A percentile compares a stretch with the other conserved stretches of the same genome.
Conservation (phyloP, 2,329 filamentous ascomycete species). For the Aspergillus brasiliensis region DNA sequence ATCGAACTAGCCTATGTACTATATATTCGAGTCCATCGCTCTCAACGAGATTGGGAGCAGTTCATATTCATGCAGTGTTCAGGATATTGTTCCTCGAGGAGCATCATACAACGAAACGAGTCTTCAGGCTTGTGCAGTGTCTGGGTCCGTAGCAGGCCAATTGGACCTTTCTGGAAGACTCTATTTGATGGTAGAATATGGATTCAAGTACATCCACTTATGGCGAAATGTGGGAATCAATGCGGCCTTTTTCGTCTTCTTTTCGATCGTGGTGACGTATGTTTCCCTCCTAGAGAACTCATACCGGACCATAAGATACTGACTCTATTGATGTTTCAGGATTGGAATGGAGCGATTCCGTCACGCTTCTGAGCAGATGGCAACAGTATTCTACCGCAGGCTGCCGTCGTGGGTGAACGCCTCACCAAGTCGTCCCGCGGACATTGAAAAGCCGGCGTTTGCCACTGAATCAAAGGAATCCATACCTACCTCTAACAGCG, state of each 20-base stretch:
- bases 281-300: neutral
- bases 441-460: no score
- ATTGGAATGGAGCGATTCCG: slow-evolving; percentile 10
- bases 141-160: slow-evolving; percentile 1
- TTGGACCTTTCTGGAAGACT: neutral
- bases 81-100: slow-evolving; percentile 1
- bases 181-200: slow-evolving; percentile 5
- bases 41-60: slow-evolving; percentile 6
- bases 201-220: neutral
- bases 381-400: slow-evolving; percentile 8
- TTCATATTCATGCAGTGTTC: slow-evolving; percentile 1
- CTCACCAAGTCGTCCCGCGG: no score
- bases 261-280: neutral
- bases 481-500: no score
- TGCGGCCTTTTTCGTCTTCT: slow-evolving; percentile 4
- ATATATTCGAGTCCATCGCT: slow-evolving; percentile 6
- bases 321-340: neutral
- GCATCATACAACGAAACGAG: neutral
- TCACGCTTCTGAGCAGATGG: neutral
- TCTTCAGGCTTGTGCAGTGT: slow-evolving; percentile 5
- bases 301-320: no score
- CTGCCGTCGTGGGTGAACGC: neutral
- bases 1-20: slow-evolving; percentile 7
- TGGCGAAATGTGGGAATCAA: slow-evolving; percentile 12
- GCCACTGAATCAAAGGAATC: no score